Base-by-base conservation (phyloP, 371 early-diverging fungal genomes). In the Batkoa obscura region DNA sequence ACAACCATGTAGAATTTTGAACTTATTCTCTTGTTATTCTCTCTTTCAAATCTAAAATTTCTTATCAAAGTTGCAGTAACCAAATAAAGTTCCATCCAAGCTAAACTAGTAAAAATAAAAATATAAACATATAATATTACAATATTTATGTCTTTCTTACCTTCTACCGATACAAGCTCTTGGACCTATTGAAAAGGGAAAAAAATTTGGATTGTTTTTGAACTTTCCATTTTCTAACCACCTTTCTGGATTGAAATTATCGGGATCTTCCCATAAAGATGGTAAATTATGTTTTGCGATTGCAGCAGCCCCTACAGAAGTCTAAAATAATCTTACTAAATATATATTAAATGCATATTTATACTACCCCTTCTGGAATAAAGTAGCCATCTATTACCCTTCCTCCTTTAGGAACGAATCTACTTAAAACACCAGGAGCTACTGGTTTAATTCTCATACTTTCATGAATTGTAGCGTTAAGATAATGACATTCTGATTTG, bases 331-430 rank as follows among this genome's bases (percentile, higher is more conserved):
- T 23, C 23, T 23, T 23, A 23, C 23, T 23, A 23, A 23, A 23
- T 23, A 23, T 23, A 23, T 23, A 23, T 23, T 23, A 23, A 23
- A 23, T 23, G 23, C 23, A 23, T 23, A 23, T 23, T 23, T 23
- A 23, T 32, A 15, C 10, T 56, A 56, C 57, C 13, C 58, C 58
- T 15, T 41, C 57, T 10, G 52, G 61, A 17, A 60, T 31, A 31
- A 57, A 63, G 38, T 64, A 59, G 2, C 58, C 62, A 34, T 52
- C 51, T 9, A 65, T 38, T 0, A 48, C 63, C 1, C 55, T 39
- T 3, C 72, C 72, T 0, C 52, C 57, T 13, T 55, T 31, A 0
- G 72, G 68, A 2, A 59, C 58, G 0, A 55, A 47, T 38, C 72
- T 61, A 1, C 60, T 59, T 3, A 71, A 37, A 23, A 48, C 38